phyloP scores from a whole-genome alignment of 2,329 filamentous ascomycete species.

The Xylaria sp. region DNA sequence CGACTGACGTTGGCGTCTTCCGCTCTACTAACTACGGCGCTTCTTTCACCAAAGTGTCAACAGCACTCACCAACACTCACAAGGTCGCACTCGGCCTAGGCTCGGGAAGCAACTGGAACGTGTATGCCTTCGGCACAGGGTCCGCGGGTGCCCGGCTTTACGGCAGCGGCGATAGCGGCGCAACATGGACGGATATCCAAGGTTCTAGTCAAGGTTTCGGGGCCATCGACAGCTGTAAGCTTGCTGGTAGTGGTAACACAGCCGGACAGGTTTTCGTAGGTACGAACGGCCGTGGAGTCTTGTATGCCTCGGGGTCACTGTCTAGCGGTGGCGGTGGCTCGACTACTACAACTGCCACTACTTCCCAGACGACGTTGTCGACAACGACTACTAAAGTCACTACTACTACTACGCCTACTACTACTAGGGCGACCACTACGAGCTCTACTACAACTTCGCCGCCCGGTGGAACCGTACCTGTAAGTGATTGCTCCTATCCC shows the following conservation, averaged over 20 bases:
- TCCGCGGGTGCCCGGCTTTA: conserved; percentile 51
- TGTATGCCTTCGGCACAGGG: conserved; percentile 55
- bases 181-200: conserved; percentile 54
- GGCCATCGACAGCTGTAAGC: conserved; percentile 45
- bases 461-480: conserved; percentile 8
- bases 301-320: conserved; percentile 43
- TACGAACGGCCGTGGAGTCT: conserved; percentile 55
- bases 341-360: not conserved
- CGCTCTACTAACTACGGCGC: conserved; percentile 57
- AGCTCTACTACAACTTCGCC: conserved; percentile 10
- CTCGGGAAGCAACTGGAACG: conserved; percentile 48
- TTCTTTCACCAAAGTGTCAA: conserved; percentile 50
- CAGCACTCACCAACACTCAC: conserved; percentile 46
- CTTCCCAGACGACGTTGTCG: not conserved
- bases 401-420: conserved; percentile 6
- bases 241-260: conserved; percentile 53
- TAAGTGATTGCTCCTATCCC: conserved; percentile 3
- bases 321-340: not conserved
- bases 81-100: conserved; percentile 52
- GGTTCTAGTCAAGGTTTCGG: conserved; percentile 52
- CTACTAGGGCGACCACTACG: conserved; percentile 10
- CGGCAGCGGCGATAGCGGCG: conserved; percentile 50
- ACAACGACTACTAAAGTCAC: not conserved
- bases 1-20: conserved; percentile 60
- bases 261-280: conserved; percentile 55